Evolutionary conservation across 2,329 filamentous ascomycete species (phyloP), one percentile per base, ranked within the genome.

Genomic region (Stylonectria norvegica): DNA sequence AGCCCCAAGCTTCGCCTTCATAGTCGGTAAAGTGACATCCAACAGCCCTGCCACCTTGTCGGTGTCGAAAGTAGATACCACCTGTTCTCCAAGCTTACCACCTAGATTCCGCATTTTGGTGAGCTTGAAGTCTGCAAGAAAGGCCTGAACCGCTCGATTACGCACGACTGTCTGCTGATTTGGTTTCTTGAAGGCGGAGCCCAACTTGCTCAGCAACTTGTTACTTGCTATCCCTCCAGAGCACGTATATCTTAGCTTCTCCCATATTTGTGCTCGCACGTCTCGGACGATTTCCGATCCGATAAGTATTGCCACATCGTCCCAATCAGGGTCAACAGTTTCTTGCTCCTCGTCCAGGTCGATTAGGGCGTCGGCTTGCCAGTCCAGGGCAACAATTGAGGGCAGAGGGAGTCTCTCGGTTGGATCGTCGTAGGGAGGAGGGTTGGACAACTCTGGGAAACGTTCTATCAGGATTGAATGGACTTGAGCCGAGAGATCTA

Each of bases 101-200:
- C 93, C 93, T n/a, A 98, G 69, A 63, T 91, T 95, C 12, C 91
- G 79, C 38, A 98, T 93, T 64, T 95, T 95, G 12, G 89, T 95
- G 58, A 96, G 91, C 59, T 95, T 95, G 72, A 95, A 89, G 12
- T 79, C 79, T 7, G 78, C 78, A 29, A 98, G 69, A 57, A 98
- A 98, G 30, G 84, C 74, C 47, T 82, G 73, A 2, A 89, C 74
- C 1, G 91, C 91, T 33, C 89, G 81, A 59, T 88, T 91, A 17
- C 93, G 84, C 34, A 98, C 82, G n/a, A 97, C 80, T 0, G 91
- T 97, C 66, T 98, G 93, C 52, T 85, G 80, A 59, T 96, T 93
- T 22, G 93, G 93, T 64, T 98, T 98, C 67, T 89, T 90, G 68
- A 90, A 82, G 5, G 79, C 89, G 17, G 89, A 95, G 20, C 91